Evolutionary conservation across 768 basidiomycete genomes (phyloP).

Genomic region (Lactifluus subvellereus): DNA sequence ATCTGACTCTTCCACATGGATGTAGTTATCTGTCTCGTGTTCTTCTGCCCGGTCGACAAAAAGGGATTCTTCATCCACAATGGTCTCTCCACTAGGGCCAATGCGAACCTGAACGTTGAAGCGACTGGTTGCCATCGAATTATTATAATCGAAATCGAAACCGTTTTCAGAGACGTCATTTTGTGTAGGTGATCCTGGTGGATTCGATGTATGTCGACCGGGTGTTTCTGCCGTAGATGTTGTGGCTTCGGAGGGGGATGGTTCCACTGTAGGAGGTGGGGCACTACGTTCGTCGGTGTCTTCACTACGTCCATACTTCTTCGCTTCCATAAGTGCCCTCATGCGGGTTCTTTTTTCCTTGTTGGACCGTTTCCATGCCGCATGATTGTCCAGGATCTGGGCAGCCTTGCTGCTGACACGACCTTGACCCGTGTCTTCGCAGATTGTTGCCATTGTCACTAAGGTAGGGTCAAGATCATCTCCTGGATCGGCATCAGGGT

Average conservation of each 20-base stretch:
- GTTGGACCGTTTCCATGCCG: constrained; percentile 64
- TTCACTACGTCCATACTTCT: constrained; percentile 62
- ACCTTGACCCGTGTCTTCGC: constrained; percentile 72
- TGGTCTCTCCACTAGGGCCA: constrained; percentile 80
- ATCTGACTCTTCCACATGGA: constrained; percentile 78
- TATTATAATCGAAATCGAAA: constrained; percentile 64
- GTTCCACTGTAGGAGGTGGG: not conserved
- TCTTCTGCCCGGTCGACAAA: constrained; percentile 69
- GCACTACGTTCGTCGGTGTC: constrained; percentile 38
- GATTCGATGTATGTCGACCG: constrained; percentile 2
- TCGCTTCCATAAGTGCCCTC: constrained; percentile 59
- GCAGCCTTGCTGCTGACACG: constrained; percentile 72
- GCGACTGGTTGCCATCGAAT: constrained; percentile 58
- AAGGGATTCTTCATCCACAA: constrained; percentile 81
- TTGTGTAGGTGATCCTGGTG: constrained; percentile 15
- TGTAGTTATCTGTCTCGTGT: constrained; percentile 64
- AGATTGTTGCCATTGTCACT: constrained; percentile 77
- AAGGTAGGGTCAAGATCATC: constrained; percentile 78
- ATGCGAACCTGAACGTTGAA: constrained; percentile 84
- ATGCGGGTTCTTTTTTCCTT: constrained; percentile 61
- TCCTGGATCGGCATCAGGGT: constrained; percentile 57
- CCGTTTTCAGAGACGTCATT: constrained; percentile 41
- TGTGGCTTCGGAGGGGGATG: not conserved
- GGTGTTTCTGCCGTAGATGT: constrained; percentile 1
- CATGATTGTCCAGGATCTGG: constrained; percentile 65